Percentiles rank a stretch among this genome's conserved stretches.
phyloP scores from a whole-genome alignment of 148 eudicot genomes.

The Suaeda aralocaspica region DNA sequence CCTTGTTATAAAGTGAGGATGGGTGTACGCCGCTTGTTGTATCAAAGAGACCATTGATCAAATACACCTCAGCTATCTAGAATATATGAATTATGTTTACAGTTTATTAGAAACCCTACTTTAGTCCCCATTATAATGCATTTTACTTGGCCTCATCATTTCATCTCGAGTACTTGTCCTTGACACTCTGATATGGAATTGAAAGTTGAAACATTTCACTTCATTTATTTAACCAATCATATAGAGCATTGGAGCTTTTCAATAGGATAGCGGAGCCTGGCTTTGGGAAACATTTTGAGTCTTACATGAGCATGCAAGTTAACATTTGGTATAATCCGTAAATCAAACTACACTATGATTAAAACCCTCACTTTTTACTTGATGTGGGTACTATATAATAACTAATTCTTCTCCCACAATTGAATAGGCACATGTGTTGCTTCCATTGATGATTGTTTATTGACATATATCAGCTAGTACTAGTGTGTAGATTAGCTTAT shows the following conservation, averaged over 20 bases:
- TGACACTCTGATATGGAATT: not conserved
- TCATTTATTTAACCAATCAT: not conserved
- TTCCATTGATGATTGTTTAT: not conserved
- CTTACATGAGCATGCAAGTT: not conserved
- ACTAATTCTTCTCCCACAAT: not conserved
- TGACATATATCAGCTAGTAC: not conserved
- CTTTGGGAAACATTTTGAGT: not conserved
- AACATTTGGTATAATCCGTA: not conserved
- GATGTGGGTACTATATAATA: not conserved
- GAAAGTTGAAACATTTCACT: too few species aligned
- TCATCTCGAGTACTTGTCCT: not conserved
- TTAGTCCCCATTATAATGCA: not conserved
- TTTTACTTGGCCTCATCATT: not conserved
- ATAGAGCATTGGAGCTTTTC: not conserved
- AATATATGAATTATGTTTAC: not conserved
- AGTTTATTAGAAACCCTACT: not conserved
- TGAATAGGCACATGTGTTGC: not conserved
- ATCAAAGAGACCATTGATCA: too few species aligned
- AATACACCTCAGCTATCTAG: not conserved
- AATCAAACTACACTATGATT: not conserved
- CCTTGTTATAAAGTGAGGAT: not conserved
- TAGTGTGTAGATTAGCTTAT: not conserved
- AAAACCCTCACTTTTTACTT: not conserved
- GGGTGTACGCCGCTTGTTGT: not conserved
- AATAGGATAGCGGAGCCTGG: not conserved